phyloP scores from a whole-genome alignment of 495 filamentous ascomycete species.

The Neurospora sp. region DNA sequence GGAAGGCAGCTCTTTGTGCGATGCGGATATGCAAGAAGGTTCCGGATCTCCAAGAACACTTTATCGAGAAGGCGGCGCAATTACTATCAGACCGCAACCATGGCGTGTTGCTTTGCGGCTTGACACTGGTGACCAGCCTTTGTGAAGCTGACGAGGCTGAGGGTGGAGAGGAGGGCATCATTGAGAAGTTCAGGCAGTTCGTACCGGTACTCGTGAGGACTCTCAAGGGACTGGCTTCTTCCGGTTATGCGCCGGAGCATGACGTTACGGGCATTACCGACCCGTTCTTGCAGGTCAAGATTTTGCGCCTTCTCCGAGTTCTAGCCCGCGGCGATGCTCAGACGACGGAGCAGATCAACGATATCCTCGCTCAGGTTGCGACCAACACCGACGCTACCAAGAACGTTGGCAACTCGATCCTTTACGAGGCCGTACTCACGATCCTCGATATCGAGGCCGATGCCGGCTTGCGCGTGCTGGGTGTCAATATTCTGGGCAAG shows the following conservation, averaged over 20 bases:
- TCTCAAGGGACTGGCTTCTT: constrained; percentile 81
- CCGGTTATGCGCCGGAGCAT: constrained; percentile 95
- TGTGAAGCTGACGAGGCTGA: constrained; percentile 90
- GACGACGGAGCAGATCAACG: constrained; percentile 95
- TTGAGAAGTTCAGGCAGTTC: constrained; percentile 82
- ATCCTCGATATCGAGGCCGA: constrained; percentile 98
- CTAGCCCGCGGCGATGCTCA: constrained; percentile 77
- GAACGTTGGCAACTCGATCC: constrained; percentile 95
- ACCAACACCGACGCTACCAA: constrained; percentile 98
- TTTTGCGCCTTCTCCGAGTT: constrained; percentile 74
- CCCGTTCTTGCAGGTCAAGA: constrained; percentile 97
- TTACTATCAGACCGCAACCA: constrained; percentile 89
- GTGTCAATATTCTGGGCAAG: constrained; percentile 96
- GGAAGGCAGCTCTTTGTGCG: constrained; percentile 98
- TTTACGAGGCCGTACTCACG: constrained; percentile 94
- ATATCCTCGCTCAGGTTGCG: constrained; percentile 94
- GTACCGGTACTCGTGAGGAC: constrained; percentile 72
- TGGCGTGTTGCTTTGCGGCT: constrained; percentile 82
- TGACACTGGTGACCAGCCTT: constrained; percentile 85
- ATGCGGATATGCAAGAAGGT: constrained; percentile 99
- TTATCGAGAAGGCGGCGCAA: constrained; percentile 82
- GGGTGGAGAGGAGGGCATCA: constrained; percentile 71
- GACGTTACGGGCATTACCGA: constrained; percentile 97
- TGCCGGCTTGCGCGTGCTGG: constrained; percentile 82
- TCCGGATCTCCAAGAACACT: constrained; percentile 93